Evolutionary conservation across 2,329 filamentous ascomycete species (phyloP), one percentile per base, ranked within the genome.

Genomic region (Trichophyton simii): DNA sequence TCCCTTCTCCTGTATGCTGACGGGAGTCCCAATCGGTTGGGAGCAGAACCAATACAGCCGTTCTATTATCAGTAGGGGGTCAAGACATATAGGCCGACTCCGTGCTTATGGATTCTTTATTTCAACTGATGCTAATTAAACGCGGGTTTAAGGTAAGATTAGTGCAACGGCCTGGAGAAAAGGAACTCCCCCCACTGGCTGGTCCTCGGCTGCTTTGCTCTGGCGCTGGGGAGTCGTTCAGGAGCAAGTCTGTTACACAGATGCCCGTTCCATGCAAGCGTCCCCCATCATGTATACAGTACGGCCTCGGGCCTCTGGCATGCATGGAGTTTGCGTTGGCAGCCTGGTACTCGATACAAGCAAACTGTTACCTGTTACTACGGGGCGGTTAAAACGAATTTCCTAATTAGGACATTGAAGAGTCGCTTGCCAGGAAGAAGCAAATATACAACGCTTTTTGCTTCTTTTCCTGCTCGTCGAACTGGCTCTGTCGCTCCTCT

Each of bases 91-190:
- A n/a, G 11, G 11, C 34, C n/a, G 11, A 55, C 25, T 18, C 25
- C 31, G 50, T 55, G 3, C 50, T 18, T 8, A 55, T 11, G 50
- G 50, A 36, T 50, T 55, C 28, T 54, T 55, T 8, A 9, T 36
- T 34, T 55, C 34, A 38, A 55, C n/a, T 18, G 20, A 28, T 20
- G 18, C 50, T 55, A 34, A 36, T 36, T 38, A 55, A 55, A 55
- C 50, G 50, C 50, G 50, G n/a, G 50, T 55, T 55, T 55, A 55
- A 55, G 50, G 50, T 55, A 55, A 55, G 15, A 55, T 55, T 55
- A 55, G 50, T 55, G 50, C 50, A 55, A 55, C 50, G 50, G 50
- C 50, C 28, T 34, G 50, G 50, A 36, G 50, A 55, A 55, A 55
- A 55, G 50, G 31, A 55, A 55, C 34, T 18, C 31, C 50, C 50